phyloP scores from a whole-genome alignment of 495 filamentous ascomycete species.

The Corynascus novoguineensis region DNA sequence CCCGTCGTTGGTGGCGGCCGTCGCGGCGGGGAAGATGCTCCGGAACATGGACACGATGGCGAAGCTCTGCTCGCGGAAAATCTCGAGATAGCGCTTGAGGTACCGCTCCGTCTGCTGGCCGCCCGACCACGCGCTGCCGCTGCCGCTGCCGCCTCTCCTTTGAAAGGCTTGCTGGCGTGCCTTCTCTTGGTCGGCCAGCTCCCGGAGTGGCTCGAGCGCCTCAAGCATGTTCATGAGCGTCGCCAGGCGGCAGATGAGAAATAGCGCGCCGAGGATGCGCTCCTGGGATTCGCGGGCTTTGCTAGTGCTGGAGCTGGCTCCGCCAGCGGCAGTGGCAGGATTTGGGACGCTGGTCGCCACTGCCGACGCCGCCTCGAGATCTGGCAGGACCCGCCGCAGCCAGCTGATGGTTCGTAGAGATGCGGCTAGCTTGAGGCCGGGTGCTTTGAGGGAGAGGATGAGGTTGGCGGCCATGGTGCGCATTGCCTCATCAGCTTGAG shows the following conservation, averaged over 20 bases:
- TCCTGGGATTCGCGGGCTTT: slow-evolving; percentile 49
- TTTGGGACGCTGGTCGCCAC: not conserved
- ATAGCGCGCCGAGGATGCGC: slow-evolving; percentile 69
- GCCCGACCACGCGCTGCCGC: slow-evolving; percentile 53
- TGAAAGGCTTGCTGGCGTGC: slow-evolving; percentile 31
- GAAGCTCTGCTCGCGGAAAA: slow-evolving; percentile 97
- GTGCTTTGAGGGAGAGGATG: slow-evolving; percentile 67
- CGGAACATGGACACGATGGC: slow-evolving; percentile 88
- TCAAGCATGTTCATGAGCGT: slow-evolving; percentile 75
- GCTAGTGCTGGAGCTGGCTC: slow-evolving; percentile 22
- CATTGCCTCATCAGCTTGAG: slow-evolving; percentile 83
- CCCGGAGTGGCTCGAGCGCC: slow-evolving; percentile 78
- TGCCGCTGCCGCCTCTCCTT: slow-evolving; percentile 13
- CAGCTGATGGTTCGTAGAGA: slow-evolving; percentile 90
- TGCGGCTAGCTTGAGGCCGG: slow-evolving; percentile 79
- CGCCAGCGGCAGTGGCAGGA: slow-evolving; percentile 7
- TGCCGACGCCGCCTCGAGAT: slow-evolving; percentile 47
- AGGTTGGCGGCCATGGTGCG: slow-evolving; percentile 82
- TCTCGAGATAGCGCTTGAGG: slow-evolving; percentile 93
- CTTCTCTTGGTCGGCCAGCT: slow-evolving; percentile 86
- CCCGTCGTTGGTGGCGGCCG: slow-evolving; percentile 6
- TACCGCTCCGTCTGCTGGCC: slow-evolving; percentile 94
- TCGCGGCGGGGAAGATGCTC: slow-evolving; percentile 68
- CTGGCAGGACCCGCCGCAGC: slow-evolving; percentile 80
- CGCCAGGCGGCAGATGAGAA: slow-evolving; percentile 78